Base-by-base conservation (phyloP, 2,329 filamentous ascomycete species). In the Xylogone sp. region DNA sequence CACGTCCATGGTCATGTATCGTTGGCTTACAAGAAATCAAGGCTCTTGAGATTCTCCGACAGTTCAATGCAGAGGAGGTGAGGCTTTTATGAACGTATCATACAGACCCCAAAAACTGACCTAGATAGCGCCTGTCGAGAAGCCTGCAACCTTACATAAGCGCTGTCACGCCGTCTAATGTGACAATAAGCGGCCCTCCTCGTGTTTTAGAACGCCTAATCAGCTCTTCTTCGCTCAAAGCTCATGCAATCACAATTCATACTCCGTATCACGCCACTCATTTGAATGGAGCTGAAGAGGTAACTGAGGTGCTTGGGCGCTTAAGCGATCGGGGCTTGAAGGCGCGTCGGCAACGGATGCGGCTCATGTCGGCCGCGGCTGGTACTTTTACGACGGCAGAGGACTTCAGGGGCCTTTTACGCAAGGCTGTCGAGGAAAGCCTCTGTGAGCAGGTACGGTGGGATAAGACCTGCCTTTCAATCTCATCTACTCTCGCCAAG, bases 241-340 rank as follows among this genome's bases (percentile, higher is more conserved):
- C 44, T 42, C 13, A 22, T 21, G 53, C n/a, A 24, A 13, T 50
- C 16, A 21, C 46, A 16, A 22, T 55, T 9, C 54, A 52, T 29
- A 56, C 39, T 12, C 60, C 57, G 8, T 62, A 61, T 48, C 61
- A 63, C 47, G 59, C 59, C 3, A 51, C 56, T 1, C 61, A 63
- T 46, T 50, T 63, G 8, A 62, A 53, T 45, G 49, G 46, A 13
- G n/a, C n/a, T n/a, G n/a, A n/a, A n/a, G n/a, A n/a, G n/a, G n/a
- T n/a, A n/a, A n/a, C n/a, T n/a, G n/a, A n/a, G n/a, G n/a, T n/a
- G n/a, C n/a, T n/a, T n/a, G n/a, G n/a, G n/a, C n/a, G n/a, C n/a
- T n/a, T n/a, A n/a, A n/a, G n/a, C n/a, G n/a, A n/a, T n/a, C n/a
- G n/a, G n/a, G n/a, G n/a, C n/a, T n/a, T n/a, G n/a, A n/a, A n/a